A percentile compares a stretch with the other conserved stretches of the same genome.
phyloP scores from a whole-genome alignment of 2,329 filamentous ascomycete genomes.

The Pseudopyrenochaeta lycopersici region DNA sequence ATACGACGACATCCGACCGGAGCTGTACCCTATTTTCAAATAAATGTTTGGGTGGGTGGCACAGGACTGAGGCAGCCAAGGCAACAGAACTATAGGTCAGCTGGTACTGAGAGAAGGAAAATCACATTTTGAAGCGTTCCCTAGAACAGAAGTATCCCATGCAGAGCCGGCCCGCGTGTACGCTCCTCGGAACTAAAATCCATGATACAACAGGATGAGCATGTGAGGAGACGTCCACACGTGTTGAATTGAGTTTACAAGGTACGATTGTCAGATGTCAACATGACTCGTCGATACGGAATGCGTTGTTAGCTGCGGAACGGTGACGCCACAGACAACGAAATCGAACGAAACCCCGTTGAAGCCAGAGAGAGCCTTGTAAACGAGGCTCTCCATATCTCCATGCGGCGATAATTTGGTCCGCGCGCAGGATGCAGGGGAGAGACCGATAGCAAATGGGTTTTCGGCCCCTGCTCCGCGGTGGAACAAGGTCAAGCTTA shows the following conservation, averaged over 20 bases:
- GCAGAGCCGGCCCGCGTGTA: background rate
- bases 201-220: background rate
- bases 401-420: constrained; percentile 13
- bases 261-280: constrained; percentile 32
- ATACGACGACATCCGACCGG: constrained; percentile 9
- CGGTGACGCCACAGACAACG: constrained; percentile 2
- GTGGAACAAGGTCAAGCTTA: constrained; percentile 7
- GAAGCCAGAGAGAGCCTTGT: background rate
- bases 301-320: constrained; percentile 3
- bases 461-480: constrained; percentile 15
- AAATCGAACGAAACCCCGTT: background rate
- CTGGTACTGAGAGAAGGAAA: constrained; percentile 15
- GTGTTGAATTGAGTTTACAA: constrained; percentile 3
- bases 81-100: constrained; percentile 10
- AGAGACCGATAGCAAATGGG: constrained; percentile 9
- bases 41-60: constrained; percentile 16
- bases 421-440: constrained; percentile 10
- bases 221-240: background rate
- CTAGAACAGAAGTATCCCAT: background rate
- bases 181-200: background rate
- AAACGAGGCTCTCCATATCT: background rate
- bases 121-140: background rate
- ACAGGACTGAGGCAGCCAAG: constrained; percentile 23
- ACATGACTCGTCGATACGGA: constrained; percentile 19
- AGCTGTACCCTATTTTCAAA: constrained; percentile 33